These are phyloP conservation scores for Russula foetens DNA, from an alignment of 768 basidiomycete genomes.

Conservation along the genomic window DNA sequence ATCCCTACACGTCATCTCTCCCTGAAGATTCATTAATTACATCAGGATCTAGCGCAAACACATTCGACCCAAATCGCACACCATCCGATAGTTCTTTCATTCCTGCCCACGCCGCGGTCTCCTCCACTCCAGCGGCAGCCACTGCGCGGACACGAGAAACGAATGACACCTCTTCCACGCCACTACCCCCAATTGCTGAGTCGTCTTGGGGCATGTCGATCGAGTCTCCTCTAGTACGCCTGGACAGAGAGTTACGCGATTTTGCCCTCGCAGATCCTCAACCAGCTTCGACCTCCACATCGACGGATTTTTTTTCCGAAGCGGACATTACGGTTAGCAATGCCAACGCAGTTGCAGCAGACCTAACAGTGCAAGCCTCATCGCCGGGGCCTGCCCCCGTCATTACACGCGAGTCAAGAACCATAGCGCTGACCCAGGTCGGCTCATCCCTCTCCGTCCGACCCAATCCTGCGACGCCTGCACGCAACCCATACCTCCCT, in stretches of 20 bases:
- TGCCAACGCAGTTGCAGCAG: background rate
- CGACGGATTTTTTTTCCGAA: constrained; percentile 23
- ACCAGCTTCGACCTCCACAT: constrained; percentile 18
- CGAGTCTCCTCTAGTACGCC: constrained; percentile 63
- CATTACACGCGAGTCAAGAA: background rate
- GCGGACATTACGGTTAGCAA: background rate
- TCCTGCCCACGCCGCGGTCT: constrained; percentile 61
- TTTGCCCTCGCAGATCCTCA: constrained; percentile 39
- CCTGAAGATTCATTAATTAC: constrained; percentile 16
- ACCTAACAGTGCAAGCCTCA: background rate
- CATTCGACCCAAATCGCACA: constrained; percentile 37
- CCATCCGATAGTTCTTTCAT: constrained; percentile 67
- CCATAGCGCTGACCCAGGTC: constrained; percentile 17
- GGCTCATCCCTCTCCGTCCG: constrained; percentile 46
- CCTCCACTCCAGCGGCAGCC: constrained; percentile 64
- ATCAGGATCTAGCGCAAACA: constrained; percentile 1
- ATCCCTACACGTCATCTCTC: background rate
- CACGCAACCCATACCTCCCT: constrained; percentile 55
- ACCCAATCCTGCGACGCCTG: constrained; percentile 49
- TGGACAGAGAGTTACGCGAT: constrained; percentile 54
- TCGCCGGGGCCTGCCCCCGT: background rate
- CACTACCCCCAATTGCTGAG: constrained; percentile 20
- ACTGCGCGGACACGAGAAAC: background rate
- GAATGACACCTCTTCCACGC: background rate
- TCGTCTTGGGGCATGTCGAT: constrained; percentile 67